Base-by-base conservation (phyloP, 176 grass and related monocot genomes). In the Secale cereale region DNA sequence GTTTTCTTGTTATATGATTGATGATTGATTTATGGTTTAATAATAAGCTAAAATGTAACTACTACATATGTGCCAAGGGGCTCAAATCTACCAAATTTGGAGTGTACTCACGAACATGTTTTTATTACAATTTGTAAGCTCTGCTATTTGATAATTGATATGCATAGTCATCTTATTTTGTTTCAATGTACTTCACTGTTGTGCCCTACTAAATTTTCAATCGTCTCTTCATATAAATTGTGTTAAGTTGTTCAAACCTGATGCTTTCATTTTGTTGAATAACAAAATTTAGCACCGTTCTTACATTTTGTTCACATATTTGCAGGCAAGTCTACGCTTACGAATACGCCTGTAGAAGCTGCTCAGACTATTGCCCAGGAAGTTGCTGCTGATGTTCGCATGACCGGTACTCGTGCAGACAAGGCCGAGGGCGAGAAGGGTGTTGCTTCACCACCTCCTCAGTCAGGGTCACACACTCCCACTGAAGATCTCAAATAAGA, bases 341-440 rank as follows among this genome's bases (percentile, higher is more conserved):
- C 88, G 0, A 85, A 97, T 73, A 92, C 94, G 17, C 89, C 92
- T 7, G 91, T 97, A 75, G 87, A 85, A 59, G 94, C 89, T 81
- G 94, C 91, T 88, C 85, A 83, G 59, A 97, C 90, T 76, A 95
- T 92, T 74, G 91, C 94, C 14, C 87, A 94, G 43, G 94, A 97
- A 83, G 85, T 88, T 82, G 89, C 94, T 28, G 88, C 91, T 36
- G 94, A 97, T 92, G 89, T 91, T 59, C 72, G 91, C 41, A 93
- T 97, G 94, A 91, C 94, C n/a, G 91, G 88, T 84, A 90, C 91
- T 8, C 89, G 86, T 62, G 83, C 86, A 14, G 91, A 97, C 86
- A 86, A 97, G 79, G 43, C 45, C 45, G 45, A 48, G 45, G 45
- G 45, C 4, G 70, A 86, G n/a, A 86, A 91, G 28, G 28, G 23